Evolutionary conservation across 2,329 filamentous ascomycete species (phyloP).

Genomic region (Ophiocordyceps robertsii): DNA sequence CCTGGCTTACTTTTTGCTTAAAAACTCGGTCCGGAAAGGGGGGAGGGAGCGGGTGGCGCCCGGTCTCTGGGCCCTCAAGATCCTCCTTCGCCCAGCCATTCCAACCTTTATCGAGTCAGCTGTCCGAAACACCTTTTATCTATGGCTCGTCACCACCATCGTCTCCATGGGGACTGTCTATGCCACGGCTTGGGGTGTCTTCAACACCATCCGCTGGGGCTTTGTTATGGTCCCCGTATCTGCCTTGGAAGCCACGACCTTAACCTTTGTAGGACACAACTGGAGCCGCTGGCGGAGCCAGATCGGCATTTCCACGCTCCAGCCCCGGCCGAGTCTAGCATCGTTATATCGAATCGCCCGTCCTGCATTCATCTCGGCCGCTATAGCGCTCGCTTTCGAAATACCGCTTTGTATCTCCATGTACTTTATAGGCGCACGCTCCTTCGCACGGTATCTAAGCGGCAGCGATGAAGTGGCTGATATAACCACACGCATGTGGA

Average conservation of each 20-base stretch:
- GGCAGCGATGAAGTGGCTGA: slow-evolving; percentile 40
- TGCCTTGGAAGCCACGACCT: slow-evolving; percentile 49
- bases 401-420: slow-evolving; percentile 50
- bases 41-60: slow-evolving; percentile 12
- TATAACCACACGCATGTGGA: slow-evolving; percentile 54
- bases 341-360: slow-evolving; percentile 24
- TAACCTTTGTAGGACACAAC: slow-evolving; percentile 52
- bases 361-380: slow-evolving; percentile 39
- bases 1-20: slow-evolving; percentile 44
- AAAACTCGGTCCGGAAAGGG: neutral
- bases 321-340: slow-evolving; percentile 6
- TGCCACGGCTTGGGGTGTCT: slow-evolving; percentile 60
- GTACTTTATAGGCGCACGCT: slow-evolving; percentile 40
- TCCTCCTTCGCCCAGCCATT: slow-evolving; percentile 42
- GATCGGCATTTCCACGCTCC: slow-evolving; percentile 9
- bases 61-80: slow-evolving; percentile 27
- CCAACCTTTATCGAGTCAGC: slow-evolving; percentile 52
- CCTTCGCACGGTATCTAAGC: slow-evolving; percentile 51
- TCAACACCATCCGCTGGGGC: slow-evolving; percentile 63
- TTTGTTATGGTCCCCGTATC: slow-evolving; percentile 61
- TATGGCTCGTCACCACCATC: slow-evolving; percentile 56
- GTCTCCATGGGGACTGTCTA: slow-evolving; percentile 50
- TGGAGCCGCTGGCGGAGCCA: slow-evolving; percentile 41
- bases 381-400: slow-evolving; percentile 43
- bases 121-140: slow-evolving; percentile 54